These are phyloP conservation scores for Hypoxylon fragiforme DNA, from an alignment of 495 filamentous ascomycete genomes.

Conservation along the genomic window DNA sequence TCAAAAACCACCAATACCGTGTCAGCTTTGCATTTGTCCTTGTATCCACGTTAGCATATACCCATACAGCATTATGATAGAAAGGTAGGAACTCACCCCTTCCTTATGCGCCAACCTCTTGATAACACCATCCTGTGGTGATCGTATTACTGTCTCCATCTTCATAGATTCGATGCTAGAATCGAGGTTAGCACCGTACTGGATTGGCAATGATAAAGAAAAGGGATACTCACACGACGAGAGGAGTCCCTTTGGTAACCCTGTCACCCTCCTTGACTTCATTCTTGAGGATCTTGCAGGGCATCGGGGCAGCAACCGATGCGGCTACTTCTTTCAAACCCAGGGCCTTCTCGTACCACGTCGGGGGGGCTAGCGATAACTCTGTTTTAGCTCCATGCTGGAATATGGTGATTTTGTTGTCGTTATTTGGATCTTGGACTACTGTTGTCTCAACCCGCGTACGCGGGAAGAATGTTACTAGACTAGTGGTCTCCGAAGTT, in stretches of 20 bases:
- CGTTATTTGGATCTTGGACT: constrained; percentile 60
- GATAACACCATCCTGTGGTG: constrained; percentile 79
- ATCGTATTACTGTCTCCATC: constrained; percentile 98
- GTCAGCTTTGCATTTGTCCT: constrained; percentile 64
- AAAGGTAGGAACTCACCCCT: constrained; percentile 66
- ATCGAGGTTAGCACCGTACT: constrained; percentile 14
- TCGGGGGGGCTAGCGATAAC: constrained; percentile 65
- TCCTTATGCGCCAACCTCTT: constrained; percentile 80
- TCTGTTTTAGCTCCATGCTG: constrained; percentile 79
- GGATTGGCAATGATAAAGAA: background rate
- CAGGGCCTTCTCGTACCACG: constrained; percentile 84
- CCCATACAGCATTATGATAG: background rate
- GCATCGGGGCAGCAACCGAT: constrained; percentile 87
- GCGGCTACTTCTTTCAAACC: constrained; percentile 79
- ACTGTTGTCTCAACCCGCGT: constrained; percentile 81
- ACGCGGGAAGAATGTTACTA: constrained; percentile 70
- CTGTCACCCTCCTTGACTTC: constrained; percentile 77
- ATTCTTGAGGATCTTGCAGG: constrained; percentile 87
- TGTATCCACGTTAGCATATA: constrained; percentile 22
- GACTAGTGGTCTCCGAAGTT: constrained; percentile 34
- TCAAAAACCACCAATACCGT: constrained; percentile 60
- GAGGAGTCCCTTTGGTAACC: constrained; percentile 81
- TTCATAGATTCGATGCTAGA: constrained; percentile 94
- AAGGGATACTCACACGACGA: constrained; percentile 69
- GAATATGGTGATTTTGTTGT: constrained; percentile 74